These are phyloP conservation scores for Aspergillus fijiensis DNA, from an alignment of 2,329 filamentous ascomycete species.

Conservation along the genomic window DNA sequence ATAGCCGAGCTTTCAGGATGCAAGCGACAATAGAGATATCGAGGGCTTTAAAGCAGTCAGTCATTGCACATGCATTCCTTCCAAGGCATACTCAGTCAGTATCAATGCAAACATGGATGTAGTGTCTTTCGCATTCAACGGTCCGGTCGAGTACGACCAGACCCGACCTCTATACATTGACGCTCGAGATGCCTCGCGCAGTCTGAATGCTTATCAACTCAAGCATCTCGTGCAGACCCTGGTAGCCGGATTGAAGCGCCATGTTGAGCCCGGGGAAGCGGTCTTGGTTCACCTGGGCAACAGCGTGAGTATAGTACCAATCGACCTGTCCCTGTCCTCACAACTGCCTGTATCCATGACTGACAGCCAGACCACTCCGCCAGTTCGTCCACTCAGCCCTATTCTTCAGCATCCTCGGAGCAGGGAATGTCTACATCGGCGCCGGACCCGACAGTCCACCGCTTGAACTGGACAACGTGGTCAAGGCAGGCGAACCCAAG, in stretches of 20 bases:
- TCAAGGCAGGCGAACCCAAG: conserved; percentile 38
- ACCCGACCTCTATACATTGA: conserved; percentile 34
- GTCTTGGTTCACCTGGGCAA: conserved; percentile 35
- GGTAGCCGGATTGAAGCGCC: conserved; percentile 28
- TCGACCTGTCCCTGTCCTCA: neutral
- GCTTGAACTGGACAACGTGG: conserved; percentile 44
- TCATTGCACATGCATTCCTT: neutral
- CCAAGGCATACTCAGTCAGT: too few species aligned
- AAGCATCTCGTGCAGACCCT: conserved; percentile 24
- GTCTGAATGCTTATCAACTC: conserved; percentile 25
- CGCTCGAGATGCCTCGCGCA: conserved; percentile 26
- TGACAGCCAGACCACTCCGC: neutral
- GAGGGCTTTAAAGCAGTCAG: neutral
- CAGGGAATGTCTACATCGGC: conserved; percentile 44
- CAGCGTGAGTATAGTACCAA: conserved; percentile 19
- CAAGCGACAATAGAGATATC: neutral
- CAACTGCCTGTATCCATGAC: neutral
- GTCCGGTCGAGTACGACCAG: conserved; percentile 24
- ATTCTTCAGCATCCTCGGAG: conserved; percentile 32
- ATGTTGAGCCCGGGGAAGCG: conserved; percentile 31
- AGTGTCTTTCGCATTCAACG: conserved; percentile 29
- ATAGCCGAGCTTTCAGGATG: neutral
- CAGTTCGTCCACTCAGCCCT: conserved; percentile 22
- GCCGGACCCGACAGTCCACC: conserved; percentile 44
- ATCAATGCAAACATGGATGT: neutral